Evolutionary conservation across 352 stramenopile species (phyloP).

Genomic region (Discostella stelligera): DNA sequence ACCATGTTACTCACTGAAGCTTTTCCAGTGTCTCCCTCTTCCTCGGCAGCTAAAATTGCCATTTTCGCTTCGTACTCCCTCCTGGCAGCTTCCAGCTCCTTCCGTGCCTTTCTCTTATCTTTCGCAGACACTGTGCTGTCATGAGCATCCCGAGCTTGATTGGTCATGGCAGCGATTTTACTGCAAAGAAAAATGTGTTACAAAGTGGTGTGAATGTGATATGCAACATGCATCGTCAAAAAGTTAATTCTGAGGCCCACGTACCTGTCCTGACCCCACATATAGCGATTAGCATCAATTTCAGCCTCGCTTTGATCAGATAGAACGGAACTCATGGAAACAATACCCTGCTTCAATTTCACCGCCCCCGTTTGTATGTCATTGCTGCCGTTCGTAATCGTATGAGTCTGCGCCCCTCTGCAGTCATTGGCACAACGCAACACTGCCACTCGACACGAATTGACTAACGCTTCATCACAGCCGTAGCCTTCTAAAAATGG

Average conservation of each 20-base stretch:
- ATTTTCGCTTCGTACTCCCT: constrained; percentile 65
- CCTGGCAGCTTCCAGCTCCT: constrained; percentile 65
- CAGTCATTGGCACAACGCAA: constrained; percentile 12
- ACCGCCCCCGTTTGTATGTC: constrained; percentile 4
- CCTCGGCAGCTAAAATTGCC: constrained; percentile 50
- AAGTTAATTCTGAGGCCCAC: constrained; percentile 10
- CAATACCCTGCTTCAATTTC: constrained; percentile 70
- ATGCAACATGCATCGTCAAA: not conserved
- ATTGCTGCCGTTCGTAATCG: constrained; percentile 9
- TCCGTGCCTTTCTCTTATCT: constrained; percentile 70
- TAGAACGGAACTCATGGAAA: constrained; percentile 68
- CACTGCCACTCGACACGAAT: constrained; percentile 35
- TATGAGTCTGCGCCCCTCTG: not conserved
- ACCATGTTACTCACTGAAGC: constrained; percentile 74
- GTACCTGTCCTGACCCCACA: constrained; percentile 71
- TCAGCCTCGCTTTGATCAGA: constrained; percentile 52
- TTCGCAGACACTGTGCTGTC: constrained; percentile 65
- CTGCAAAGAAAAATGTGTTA: constrained; percentile 15
- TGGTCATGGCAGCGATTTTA: constrained; percentile 65
- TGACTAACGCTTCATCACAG: constrained; percentile 43
- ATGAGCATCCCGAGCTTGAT: constrained; percentile 65
- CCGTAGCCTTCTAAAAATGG: constrained; percentile 57
- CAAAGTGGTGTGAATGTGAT: not conserved
- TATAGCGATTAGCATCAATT: constrained; percentile 58
- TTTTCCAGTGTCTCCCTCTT: constrained; percentile 53